These are phyloP conservation scores for Lathyrus tuberosus DNA, from an alignment of 306 rosid species.

Conservation along the genomic window DNA sequence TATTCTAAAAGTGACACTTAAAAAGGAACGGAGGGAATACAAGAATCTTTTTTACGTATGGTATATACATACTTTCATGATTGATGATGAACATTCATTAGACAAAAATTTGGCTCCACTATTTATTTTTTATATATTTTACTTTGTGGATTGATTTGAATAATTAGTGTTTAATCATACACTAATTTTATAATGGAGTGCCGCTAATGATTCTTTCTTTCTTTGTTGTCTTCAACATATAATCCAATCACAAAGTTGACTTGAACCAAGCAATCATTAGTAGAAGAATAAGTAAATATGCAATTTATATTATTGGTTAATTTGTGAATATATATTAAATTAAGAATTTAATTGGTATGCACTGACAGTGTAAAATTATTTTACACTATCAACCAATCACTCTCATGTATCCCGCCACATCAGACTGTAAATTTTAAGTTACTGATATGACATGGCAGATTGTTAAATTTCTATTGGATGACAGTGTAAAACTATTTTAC, in stretches of 20 bases:
- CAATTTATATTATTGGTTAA: background rate
- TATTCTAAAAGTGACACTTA: too few species aligned
- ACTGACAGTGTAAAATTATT: too few species aligned
- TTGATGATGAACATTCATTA: background rate
- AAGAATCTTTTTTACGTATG: background rate
- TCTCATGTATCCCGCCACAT: too few species aligned
- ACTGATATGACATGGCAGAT: too few species aligned
- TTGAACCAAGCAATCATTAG: background rate
- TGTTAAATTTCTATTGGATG: too few species aligned
- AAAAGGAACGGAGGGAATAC: background rate
- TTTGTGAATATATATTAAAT: background rate
- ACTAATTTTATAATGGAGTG: conserved; percentile 11
- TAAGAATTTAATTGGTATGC: too few species aligned
- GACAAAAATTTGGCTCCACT: background rate
- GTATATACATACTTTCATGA: background rate
- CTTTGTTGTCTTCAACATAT: background rate
- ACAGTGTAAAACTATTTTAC: too few species aligned
- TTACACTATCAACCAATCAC: too few species aligned
- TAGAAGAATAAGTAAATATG: background rate
- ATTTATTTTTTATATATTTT: background rate
- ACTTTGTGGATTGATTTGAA: background rate
- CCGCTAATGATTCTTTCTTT: background rate
- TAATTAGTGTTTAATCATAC: background rate
- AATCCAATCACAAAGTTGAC: background rate
- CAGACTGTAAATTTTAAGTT: too few species aligned